phyloP scores from a whole-genome alignment of 73 alveolate species.

The Vitrella brassicaformis region DNA sequence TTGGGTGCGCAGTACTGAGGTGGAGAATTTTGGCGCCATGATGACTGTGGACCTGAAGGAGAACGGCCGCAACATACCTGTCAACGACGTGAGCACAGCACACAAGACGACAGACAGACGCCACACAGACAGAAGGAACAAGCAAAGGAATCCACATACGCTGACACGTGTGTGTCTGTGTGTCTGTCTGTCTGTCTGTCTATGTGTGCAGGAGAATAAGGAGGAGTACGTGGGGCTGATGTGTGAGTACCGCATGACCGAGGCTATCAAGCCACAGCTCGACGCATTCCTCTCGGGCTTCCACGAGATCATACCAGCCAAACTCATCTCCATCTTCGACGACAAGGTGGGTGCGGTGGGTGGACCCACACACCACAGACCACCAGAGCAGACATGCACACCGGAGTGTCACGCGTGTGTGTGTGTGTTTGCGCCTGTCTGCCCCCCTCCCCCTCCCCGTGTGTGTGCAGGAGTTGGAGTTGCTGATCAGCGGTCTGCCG shows the following conservation, averaged over 20 bases:
- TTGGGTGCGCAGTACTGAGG: too few relatives aligned
- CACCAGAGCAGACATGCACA: too few relatives aligned
- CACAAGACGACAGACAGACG: slow-evolving; percentile 22
- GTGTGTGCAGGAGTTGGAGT: slow-evolving; percentile 69
- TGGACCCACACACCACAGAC: too few relatives aligned
- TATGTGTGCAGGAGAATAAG: slow-evolving; percentile 24
- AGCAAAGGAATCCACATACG: slow-evolving; percentile 11
- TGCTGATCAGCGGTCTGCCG: slow-evolving; percentile 92
- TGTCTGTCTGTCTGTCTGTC: neutral
- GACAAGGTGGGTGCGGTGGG: slow-evolving; percentile 8
- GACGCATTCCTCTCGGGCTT: slow-evolving; percentile 79
- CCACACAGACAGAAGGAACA: too few relatives aligned
- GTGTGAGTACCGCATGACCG: slow-evolving; percentile 62
- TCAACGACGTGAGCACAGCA: too few relatives aligned
- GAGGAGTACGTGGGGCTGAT: slow-evolving; percentile 60
- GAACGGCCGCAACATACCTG: slow-evolving; percentile 6
- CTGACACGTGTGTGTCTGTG: neutral
- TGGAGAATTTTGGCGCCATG: neutral
- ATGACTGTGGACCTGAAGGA: slow-evolving; percentile 22
- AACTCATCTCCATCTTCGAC: slow-evolving; percentile 69
- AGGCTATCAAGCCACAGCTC: slow-evolving; percentile 48
- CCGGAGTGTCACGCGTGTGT: too few relatives aligned
- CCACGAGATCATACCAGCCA: slow-evolving; percentile 87
- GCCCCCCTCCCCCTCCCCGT: slow-evolving; percentile 1
- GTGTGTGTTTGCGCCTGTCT: neutral